phyloP scores from a whole-genome alignment of 371 early-diverging fungal genomes.

The Circinella umbellata region DNA sequence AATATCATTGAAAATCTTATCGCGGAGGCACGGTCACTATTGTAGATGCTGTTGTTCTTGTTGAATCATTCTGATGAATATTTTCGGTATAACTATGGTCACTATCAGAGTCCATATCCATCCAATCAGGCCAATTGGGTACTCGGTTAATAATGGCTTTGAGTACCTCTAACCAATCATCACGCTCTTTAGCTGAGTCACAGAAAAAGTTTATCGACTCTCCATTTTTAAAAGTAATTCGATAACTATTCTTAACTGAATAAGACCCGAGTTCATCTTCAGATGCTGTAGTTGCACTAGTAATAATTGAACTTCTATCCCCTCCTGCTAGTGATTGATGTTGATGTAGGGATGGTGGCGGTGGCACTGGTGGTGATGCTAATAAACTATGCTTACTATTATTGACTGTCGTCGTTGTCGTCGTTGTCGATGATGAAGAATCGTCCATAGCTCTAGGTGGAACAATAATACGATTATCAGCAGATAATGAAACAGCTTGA shows the following conservation, averaged over 20 bases:
- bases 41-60: not conserved
- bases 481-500: constrained; percentile 23
- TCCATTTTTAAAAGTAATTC: constrained; percentile 30
- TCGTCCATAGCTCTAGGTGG: not conserved
- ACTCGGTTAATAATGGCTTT: constrained; percentile 24
- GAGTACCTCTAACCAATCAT: constrained; percentile 33
- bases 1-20: not conserved
- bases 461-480: constrained; percentile 22
- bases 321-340: not conserved
- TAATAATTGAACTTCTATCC: not conserved
- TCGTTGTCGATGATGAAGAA: constrained; percentile 9
- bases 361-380: too few species aligned
- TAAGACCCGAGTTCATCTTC: constrained; percentile 17
- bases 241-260: constrained; percentile 35
- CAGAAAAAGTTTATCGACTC: constrained; percentile 37
- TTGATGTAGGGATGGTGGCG: not conserved
- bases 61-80: not conserved
- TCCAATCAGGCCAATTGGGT: constrained; percentile 29
- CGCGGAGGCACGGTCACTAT: not conserved
- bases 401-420: not conserved
- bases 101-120: constrained; percentile 16
- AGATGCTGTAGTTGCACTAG: constrained; percentile 1
- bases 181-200: constrained; percentile 30
- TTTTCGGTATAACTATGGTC: constrained; percentile 1
- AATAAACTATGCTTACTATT: too few species aligned